Conservation (phyloP, 2,329 filamentous ascomycete species). For the Mycosphaerella arachidis region DNA sequence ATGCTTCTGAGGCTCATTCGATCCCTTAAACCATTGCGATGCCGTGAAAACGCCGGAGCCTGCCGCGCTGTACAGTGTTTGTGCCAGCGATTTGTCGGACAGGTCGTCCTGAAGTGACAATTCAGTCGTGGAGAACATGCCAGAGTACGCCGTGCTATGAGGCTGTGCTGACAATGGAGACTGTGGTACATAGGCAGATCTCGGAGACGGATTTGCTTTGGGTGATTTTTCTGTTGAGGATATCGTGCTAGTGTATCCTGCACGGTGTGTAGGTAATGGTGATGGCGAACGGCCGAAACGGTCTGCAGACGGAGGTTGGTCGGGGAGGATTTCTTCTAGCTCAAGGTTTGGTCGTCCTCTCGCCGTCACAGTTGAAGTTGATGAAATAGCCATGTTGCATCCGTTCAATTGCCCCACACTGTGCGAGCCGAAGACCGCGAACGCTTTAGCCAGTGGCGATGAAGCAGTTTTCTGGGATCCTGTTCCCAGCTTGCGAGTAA, state of each 20-base stretch:
- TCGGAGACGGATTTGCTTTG: not conserved
- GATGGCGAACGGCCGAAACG: too few relatives aligned
- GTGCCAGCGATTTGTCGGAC: not conserved
- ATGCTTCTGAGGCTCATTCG: not conserved
- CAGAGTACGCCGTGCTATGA: not conserved
- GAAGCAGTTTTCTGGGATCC: too few relatives aligned
- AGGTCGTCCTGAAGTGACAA: not conserved
- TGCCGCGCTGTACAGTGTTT: not conserved
- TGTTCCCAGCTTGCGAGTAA: too few relatives aligned
- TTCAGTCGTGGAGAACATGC: not conserved
- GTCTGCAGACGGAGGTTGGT: not conserved
- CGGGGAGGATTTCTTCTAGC: not conserved
- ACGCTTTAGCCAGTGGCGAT: too few relatives aligned
- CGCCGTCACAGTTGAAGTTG: not conserved
- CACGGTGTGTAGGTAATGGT: not conserved
- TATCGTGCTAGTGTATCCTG: not conserved
- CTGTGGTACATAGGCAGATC: not conserved
- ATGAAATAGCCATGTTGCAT: not conserved
- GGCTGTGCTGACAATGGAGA: not conserved
- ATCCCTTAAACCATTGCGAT: not conserved
- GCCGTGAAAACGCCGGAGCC: not conserved
- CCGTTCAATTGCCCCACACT: too few relatives aligned
- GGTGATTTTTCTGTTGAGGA: not conserved
- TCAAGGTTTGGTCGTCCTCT: not conserved
- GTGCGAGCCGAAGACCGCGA: too few relatives aligned